phyloP scores from a whole-genome alignment of 2,329 filamentous ascomycete genomes.

The Fusarium albidum region DNA sequence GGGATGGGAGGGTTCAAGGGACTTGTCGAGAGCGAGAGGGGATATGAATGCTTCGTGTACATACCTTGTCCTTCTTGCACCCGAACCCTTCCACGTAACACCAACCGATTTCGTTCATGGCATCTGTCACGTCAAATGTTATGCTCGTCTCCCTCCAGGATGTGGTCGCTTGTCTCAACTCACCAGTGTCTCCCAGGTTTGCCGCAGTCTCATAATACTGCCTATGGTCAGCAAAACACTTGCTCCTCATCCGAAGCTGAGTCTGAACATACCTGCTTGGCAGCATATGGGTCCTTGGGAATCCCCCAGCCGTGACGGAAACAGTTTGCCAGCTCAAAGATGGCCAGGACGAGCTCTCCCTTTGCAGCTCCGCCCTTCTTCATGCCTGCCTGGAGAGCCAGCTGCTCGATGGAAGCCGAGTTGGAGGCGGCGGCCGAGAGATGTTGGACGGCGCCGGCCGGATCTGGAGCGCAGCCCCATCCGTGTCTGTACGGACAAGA shows the following conservation, averaged over 20 bases:
- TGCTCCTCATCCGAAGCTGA: background rate
- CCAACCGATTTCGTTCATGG: slow-evolving; percentile 97
- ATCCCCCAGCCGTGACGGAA: slow-evolving; percentile 97
- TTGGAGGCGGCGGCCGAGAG: slow-evolving; percentile 90
- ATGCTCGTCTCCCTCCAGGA: slow-evolving; percentile 8
- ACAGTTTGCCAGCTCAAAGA: slow-evolving; percentile 92
- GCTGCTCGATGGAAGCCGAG: slow-evolving; percentile 84
- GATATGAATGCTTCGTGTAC: slow-evolving; percentile 49
- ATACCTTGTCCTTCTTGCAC: slow-evolving; percentile 97
- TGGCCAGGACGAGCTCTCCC: slow-evolving; percentile 93
- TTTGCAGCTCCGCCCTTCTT: slow-evolving; percentile 95
- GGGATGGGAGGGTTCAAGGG: too few species aligned
- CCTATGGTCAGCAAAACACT: slow-evolving; percentile 16
- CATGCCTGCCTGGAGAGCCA: slow-evolving; percentile 85
- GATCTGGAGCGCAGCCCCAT: slow-evolving; percentile 84
- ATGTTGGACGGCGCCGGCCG: slow-evolving; percentile 79
- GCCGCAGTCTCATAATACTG: slow-evolving; percentile 98
- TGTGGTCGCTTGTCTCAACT: slow-evolving; percentile 37
- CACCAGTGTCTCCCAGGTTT: slow-evolving; percentile 88
- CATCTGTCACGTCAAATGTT: slow-evolving; percentile 66
- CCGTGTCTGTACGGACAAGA: slow-evolving; percentile 71
- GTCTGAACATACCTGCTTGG: slow-evolving; percentile 66
- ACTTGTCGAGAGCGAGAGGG: slow-evolving; percentile 3
- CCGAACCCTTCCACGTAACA: slow-evolving; percentile 98
- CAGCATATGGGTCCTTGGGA: slow-evolving; percentile 83